phyloP scores from a whole-genome alignment of 331 rosid genomes.

The Cydonia oblonga region DNA sequence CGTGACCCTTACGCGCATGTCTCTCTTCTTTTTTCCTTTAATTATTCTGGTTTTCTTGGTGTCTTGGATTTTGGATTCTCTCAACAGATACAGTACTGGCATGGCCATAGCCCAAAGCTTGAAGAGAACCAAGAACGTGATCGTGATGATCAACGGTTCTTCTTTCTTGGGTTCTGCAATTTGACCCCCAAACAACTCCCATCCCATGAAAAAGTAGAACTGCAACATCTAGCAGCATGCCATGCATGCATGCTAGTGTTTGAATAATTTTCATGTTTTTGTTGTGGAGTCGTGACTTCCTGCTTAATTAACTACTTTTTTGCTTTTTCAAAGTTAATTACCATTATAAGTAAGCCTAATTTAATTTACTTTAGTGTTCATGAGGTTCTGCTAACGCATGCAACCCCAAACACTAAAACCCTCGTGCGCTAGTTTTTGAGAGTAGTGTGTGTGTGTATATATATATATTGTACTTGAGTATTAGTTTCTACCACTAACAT shows the following conservation, averaged over 20 bases:
- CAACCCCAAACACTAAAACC: too few species aligned
- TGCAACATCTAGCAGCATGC: background rate
- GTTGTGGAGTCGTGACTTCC: background rate
- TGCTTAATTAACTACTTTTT: background rate
- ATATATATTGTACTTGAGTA: too few species aligned
- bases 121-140: background rate
- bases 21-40: background rate
- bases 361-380: too few species aligned
- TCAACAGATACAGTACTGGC: background rate
- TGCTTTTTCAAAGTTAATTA: background rate
- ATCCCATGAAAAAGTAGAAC: background rate
- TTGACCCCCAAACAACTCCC: conserved; percentile 4
- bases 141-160: background rate
- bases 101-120: background rate
- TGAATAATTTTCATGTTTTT: background rate
- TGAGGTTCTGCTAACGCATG: too few species aligned
- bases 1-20: conserved; percentile 47
- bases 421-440: too few species aligned
- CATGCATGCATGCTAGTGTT: background rate
- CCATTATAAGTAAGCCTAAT: background rate
- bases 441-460: too few species aligned
- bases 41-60: conserved; percentile 13
- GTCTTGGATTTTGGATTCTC: background rate
- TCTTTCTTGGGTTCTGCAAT: conserved; percentile 11
- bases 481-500: too few species aligned